Evolutionary conservation across 1,284 basidiomycete species (phyloP), one percentile per base, ranked within the genome.

Genomic region (Cryptococcus neoformans): DNA sequence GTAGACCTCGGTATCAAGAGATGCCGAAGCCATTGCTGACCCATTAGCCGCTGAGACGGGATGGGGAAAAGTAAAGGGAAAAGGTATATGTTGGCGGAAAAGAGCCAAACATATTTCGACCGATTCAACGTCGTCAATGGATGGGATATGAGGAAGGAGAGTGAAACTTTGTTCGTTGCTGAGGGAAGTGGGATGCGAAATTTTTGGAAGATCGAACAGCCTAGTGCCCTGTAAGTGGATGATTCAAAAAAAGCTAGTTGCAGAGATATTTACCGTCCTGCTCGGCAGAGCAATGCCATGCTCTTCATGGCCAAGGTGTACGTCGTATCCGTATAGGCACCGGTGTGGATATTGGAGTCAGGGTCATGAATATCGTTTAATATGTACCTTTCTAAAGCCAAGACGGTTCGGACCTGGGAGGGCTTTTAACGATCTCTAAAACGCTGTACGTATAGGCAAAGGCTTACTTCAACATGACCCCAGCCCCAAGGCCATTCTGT

Each of bases 401-500:
- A 28, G 28, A 28, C 28, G 3, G 28, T 4, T 28, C 28, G 28
- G 3, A 28, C 3, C 28, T 28, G 28, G 28, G 28, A 28, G 28
- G 28, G 28, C 28, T 28, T 28, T 28, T 28, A 28, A 4, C 28
- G 28, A 28, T 28, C 28, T 28, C 3, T 28, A 21, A 28, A 28
- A 4, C 28, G 28, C 28, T 28, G 21, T 21, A 21, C 21, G 28
- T 28, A 28, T 28, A 28, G 28, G 28, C 28, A 17, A n/a, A 36
- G 4, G 54, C 65, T 58, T 53, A 69, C 68, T 45, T 69, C 64
- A 6, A 53, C 59, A 10, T 49, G 48, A 14, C 64, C 63, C 42
- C 45, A 53, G 1, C 65, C 62, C 64, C 62, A 66, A 0, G 62
- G 62, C 66, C 67, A 72, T 28, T 66, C 57, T 1, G 72, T 74